phyloP scores from a whole-genome alignment of 2,329 filamentous ascomycete genomes.

The Arthrobotrys sphaeroides region DNA sequence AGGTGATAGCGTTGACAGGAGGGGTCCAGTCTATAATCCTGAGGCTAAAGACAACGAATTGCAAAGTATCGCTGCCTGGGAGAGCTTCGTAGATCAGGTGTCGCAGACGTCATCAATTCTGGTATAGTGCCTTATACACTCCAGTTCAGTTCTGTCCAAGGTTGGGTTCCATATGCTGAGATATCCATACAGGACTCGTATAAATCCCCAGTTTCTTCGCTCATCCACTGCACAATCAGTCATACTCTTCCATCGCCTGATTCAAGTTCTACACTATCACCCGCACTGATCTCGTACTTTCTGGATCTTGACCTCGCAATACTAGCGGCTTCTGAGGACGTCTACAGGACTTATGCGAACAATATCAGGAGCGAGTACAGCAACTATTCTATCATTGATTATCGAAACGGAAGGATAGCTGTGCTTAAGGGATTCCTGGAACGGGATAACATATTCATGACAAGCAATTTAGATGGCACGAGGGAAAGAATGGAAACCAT shows the following conservation, averaged over 20 bases:
- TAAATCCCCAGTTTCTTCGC: constrained; percentile 27
- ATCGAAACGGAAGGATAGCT: constrained; percentile 18
- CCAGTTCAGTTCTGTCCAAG: no score
- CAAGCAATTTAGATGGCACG: neutral
- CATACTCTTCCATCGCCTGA: neutral
- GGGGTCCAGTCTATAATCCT: constrained; percentile 28
- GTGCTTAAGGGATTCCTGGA: constrained; percentile 31
- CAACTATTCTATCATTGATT: constrained; percentile 22
- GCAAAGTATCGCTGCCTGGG: constrained; percentile 45
- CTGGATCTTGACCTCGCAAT: constrained; percentile 47
- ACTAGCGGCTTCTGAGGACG: constrained; percentile 16
- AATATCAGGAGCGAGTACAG: constrained; percentile 46
- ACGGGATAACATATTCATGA: constrained; percentile 30
- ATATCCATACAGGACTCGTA: constrained; percentile 16
- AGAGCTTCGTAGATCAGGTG: constrained; percentile 33
- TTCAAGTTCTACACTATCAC: neutral
- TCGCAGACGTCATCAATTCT: constrained; percentile 4
- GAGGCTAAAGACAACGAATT: constrained; percentile 34
- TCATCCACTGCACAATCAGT: constrained; percentile 37
- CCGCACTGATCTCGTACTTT: constrained; percentile 26
- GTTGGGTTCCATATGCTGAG: no score
- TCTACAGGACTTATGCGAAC: constrained; percentile 20
- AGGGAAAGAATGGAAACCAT: neutral
- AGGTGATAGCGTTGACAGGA: neutral
- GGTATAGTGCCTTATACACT: constrained; percentile 20